Evolutionary conservation across 78 protist species (phyloP), one percentile per base, ranked within the genome.

Genomic region (Tieghemostelium lacteum): DNA sequence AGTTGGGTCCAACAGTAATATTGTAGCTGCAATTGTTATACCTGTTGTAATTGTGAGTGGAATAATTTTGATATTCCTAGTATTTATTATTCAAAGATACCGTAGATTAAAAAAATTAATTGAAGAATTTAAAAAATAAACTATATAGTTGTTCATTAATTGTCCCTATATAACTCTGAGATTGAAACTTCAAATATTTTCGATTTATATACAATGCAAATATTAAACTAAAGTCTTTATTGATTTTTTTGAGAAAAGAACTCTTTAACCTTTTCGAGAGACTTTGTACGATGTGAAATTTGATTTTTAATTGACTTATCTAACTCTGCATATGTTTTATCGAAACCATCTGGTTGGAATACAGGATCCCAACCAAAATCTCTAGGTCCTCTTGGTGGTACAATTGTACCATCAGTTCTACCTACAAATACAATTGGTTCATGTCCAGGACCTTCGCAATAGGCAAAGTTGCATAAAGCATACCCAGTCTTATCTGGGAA

Each of bases 381-480:
- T n/a, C 61, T 28, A 50, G 94, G 96, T 7, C 98, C 98, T 0
- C 97, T 54, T 60, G 98, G 96, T 26, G 96, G 96, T 0, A 97
- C 98, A 19, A 97, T 97, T 17, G 28, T 64, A 5, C 97, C 96
- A 64, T 91, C 55, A 4, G 95, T 93, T 12, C 92, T 72, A 28
- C 98, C 98, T 5, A 34, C 95, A 70, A 97, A 97, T n/a, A 92
- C 75, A 42, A 88, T 29, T 60, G 95, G 93, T 54, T 93, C 95
- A 0, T 24, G n/a, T 22, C 66, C 98, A 3, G 97, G 97, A 10
- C 97, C 98, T 14, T 77, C 75, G 10, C 80, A 69, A 70, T 37
- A 93, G 0, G 96, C 95, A 66, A 98, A 97, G n/a, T 93, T 92
- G 76, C 99, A 97, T 71, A 85, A 95, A 20, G 99, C 99, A 73